Evolutionary conservation across 2,329 filamentous ascomycete genomes (phyloP), one percentile per base, ranked within the genome.

Genomic region (Pseudogymnoascus sp.): DNA sequence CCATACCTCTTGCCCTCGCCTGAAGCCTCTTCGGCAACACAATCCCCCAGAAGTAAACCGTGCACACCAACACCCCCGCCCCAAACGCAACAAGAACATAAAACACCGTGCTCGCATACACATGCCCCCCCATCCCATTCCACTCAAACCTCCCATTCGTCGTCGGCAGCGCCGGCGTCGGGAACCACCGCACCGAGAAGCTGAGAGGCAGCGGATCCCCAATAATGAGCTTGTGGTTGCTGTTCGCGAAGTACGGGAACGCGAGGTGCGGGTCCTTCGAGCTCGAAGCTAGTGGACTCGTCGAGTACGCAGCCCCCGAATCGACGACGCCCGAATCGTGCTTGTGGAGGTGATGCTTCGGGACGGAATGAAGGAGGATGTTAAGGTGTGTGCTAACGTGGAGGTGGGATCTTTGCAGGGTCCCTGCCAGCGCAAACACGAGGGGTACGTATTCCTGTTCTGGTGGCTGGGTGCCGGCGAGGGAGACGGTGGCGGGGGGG

Each of bases 301-400:
- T 89, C 67, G 86, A 90, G 77, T 99, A 97, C 5, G 93, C 93
- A 3, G 91, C 87, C 21, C 88, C 93, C 14, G 91, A 93, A 71
- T 96, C 91, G 44, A 96, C 84, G 16, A 93, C 91, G 31, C 93
- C 93, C 18, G 85, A 87, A 76, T 83, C 86, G 77, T 80, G 88
- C 68, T 78, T 87, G 46, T 82, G 83, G 44, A 81, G 75, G 71
- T 87, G 84, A 69, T 86, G 83, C 71, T 86, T 86, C 4, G 84
- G 84, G 42, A 73, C 70, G 65, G 76, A 79, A 66, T 93, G 95
- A 69, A 97, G 82, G 63, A 97, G 81, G 66, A 97, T 87, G 74
- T 97, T 97, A 75, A 97, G 82, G 72, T 91, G 87, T 5, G 92
- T 93, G 72, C 89, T 90, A 69, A 99, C 85, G 77, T 97, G 95